A percentile compares a stretch with the other conserved stretches of the same genome.
Conservation (phyloP, 306 rosid species). For the Lithocarpus polystachyus region DNA sequence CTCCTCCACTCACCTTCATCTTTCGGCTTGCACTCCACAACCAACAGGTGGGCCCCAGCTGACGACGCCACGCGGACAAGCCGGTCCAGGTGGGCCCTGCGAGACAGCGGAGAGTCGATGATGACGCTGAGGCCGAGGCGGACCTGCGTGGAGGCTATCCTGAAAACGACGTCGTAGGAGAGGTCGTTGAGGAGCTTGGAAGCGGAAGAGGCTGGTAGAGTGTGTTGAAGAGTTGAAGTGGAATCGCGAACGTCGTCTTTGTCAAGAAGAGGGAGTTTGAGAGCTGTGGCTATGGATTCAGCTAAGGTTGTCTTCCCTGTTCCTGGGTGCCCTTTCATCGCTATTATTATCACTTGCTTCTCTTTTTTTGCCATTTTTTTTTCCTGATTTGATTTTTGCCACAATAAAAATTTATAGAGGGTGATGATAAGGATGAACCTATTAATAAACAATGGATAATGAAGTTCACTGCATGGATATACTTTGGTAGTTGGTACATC, state of each 20-base stretch:
- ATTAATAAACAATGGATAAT: too few relatives aligned
- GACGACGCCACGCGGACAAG: slow-evolving; percentile 29
- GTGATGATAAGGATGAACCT: too few relatives aligned
- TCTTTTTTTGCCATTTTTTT: background rate
- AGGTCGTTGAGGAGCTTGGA: slow-evolving; percentile 63
- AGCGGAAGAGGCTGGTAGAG: slow-evolving; percentile 8
- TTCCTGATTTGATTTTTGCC: too few relatives aligned
- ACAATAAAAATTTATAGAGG: too few relatives aligned
- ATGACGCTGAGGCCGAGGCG: slow-evolving; percentile 57
- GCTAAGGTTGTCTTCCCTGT: slow-evolving; percentile 58
- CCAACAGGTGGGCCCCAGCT: slow-evolving; percentile 20
- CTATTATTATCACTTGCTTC: slow-evolving; percentile 37
- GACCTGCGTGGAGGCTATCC: slow-evolving; percentile 51
- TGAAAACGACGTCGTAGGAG: slow-evolving; percentile 48
- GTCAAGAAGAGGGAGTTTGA: slow-evolving; percentile 57
- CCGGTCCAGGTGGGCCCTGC: slow-evolving; percentile 45
- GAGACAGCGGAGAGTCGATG: slow-evolving; percentile 75
- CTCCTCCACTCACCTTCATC: slow-evolving; percentile 50
- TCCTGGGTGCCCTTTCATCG: slow-evolving; percentile 79
- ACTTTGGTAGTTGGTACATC: too few relatives aligned
- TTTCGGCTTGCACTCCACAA: slow-evolving; percentile 56
- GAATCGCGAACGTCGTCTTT: slow-evolving; percentile 62
- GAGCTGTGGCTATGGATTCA: slow-evolving; percentile 36
- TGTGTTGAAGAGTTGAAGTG: slow-evolving; percentile 21
- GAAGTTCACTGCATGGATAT: too few relatives aligned